A percentile compares a stretch with the other conserved stretches of the same genome.
Evolutionary conservation across 2,329 filamentous ascomycete genomes (phyloP).

Genomic region (Venturia asperata): DNA sequence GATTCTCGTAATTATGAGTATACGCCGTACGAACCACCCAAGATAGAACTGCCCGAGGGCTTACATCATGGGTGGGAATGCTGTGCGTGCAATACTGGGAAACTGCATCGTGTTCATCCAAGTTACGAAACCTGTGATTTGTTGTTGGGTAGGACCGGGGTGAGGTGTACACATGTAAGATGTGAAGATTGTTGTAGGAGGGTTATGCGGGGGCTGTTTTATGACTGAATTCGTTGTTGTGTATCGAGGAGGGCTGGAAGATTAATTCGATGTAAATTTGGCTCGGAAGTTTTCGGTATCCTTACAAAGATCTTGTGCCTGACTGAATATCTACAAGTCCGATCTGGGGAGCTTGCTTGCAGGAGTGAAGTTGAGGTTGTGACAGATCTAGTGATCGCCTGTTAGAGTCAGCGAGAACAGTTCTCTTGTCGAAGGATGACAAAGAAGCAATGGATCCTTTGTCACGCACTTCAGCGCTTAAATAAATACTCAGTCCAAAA

Average conservation of each 20-base stretch:
- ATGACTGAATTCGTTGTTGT: not conserved
- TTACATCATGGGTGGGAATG: not conserved
- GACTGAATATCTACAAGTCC: not conserved
- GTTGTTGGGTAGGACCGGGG: not conserved
- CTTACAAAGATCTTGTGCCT: not conserved
- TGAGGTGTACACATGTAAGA: not conserved
- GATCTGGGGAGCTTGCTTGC: not conserved
- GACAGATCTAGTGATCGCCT: not conserved
- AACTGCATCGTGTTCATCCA: not conserved
- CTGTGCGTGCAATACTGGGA: not conserved
- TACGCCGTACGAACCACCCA: not conserved
- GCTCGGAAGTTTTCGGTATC: not conserved
- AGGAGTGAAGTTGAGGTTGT: not conserved
- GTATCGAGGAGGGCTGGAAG: not conserved
- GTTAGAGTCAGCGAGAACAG: not conserved
- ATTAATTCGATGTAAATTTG: not conserved
- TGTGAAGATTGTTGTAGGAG: not conserved
- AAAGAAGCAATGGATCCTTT: not conserved
- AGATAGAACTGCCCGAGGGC: not conserved
- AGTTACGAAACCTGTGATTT: not conserved
- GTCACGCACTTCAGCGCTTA: not conserved
- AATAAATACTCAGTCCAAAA: not conserved
- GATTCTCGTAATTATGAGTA: not conserved
- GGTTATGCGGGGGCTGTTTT: not conserved
- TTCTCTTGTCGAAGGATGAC: not conserved